Evolutionary conservation across 139 green algal species (phyloP).

Genomic region (Tetraselmis chui): DNA sequence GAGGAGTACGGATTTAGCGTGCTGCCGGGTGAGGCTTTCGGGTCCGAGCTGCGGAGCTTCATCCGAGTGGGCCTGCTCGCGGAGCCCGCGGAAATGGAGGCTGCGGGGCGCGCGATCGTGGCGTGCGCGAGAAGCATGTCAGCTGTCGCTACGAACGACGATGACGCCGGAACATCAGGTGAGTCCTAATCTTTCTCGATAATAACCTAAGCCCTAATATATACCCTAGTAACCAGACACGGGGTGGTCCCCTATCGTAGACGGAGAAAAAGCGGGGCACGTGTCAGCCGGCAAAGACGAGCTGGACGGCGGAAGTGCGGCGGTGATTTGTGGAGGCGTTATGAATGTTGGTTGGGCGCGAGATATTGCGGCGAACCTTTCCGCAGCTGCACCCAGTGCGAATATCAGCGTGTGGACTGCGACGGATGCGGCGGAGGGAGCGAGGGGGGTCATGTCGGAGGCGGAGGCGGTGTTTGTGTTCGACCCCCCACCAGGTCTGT

Average conservation of each 20-base stretch:
- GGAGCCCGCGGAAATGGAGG: background rate
- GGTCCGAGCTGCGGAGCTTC: background rate
- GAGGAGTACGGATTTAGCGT: background rate
- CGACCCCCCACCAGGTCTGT: background rate
- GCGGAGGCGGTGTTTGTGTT: background rate
- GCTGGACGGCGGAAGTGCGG: background rate
- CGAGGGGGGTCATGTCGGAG: background rate
- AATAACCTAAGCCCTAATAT: too few relatives aligned
- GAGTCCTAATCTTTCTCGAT: too few relatives aligned
- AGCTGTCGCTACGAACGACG: too few relatives aligned
- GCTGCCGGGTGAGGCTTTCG: background rate
- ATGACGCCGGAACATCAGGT: too few relatives aligned
- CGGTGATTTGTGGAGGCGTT: background rate
- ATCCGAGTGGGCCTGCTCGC: background rate
- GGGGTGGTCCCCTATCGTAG: too few relatives aligned
- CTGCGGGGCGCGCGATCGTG: background rate
- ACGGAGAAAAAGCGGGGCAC: too few relatives aligned
- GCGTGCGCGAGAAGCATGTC: background rate
- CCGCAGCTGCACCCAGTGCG: background rate
- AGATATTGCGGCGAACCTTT: background rate
- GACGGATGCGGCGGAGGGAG: background rate
- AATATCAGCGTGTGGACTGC: background rate
- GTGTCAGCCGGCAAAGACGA: background rate
- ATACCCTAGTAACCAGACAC: too few relatives aligned
- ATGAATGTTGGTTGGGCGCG: background rate